Percentiles rank a stretch among this genome's conserved stretches.
phyloP scores from a whole-genome alignment of 441 rosid species.

The Populus trichocarpa region DNA sequence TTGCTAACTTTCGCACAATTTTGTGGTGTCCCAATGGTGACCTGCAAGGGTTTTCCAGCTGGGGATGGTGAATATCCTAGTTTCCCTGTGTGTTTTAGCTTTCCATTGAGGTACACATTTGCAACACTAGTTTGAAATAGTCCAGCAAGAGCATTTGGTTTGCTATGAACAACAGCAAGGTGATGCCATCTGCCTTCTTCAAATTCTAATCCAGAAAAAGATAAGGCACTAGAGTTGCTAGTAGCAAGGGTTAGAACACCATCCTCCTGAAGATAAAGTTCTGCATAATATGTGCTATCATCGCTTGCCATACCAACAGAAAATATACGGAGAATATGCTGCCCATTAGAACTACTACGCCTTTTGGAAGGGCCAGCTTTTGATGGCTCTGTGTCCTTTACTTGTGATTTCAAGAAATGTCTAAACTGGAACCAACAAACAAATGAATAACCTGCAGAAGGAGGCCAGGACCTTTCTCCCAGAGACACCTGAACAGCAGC shows the following conservation, averaged over 20 bases:
- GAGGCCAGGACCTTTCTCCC: constrained; percentile 99
- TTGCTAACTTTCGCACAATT: constrained; percentile 80
- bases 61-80: constrained; percentile 99
- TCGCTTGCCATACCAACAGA: constrained; percentile 89
- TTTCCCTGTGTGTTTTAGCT: constrained; percentile 95
- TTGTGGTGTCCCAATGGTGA: constrained; percentile 84
- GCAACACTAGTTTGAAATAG: constrained; percentile 99
- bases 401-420: constrained; percentile 62
- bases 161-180: constrained; percentile 99
- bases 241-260: constrained; percentile 96
- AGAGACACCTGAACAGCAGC: constrained; percentile 94
- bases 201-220: constrained; percentile 94
- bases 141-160: constrained; percentile 99
- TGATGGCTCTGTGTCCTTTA: constrained; percentile 54
- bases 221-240: constrained; percentile 82
- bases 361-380: constrained; percentile 55
- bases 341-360: constrained; percentile 40
- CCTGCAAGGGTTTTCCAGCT: constrained; percentile 93
- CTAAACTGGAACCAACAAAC: constrained; percentile 93
- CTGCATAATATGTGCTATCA: constrained; percentile 80
- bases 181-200: constrained; percentile 99
- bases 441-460: constrained; percentile 98
- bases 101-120: constrained; percentile 93
- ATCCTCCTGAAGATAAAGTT: constrained; percentile 94
- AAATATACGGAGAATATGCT: constrained; percentile 75